Percentiles rank a stretch among this genome's conserved stretches.
Evolutionary conservation across 176 grass and related monocot genomes (phyloP).

Genomic region (Microstegium vimineum): DNA sequence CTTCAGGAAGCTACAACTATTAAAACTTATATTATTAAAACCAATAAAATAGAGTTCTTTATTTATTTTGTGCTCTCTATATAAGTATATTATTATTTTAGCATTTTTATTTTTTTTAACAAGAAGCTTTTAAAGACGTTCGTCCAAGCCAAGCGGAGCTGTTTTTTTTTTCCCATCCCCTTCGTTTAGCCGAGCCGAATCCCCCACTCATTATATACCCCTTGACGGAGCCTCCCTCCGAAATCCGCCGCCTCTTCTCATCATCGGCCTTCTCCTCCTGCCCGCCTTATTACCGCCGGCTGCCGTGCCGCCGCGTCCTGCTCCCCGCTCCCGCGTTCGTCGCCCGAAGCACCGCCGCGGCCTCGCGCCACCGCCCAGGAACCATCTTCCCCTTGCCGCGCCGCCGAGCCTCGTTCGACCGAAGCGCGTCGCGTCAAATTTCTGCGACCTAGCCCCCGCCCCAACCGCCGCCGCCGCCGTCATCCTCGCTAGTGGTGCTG

Average conservation of each 20-base stretch:
- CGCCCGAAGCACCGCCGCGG: not conserved
- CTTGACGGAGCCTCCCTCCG: not conserved
- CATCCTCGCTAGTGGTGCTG: not conserved
- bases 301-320: not conserved
- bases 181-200: not conserved
- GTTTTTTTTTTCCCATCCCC: not conserved
- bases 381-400: not conserved
- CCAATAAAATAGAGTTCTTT: no score
- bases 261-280: not conserved
- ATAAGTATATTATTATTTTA: no score
- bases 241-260: not conserved
- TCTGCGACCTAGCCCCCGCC: not conserved
- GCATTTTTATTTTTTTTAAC: no score
- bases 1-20: no score
- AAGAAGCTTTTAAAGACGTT: not conserved
- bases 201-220: not conserved
- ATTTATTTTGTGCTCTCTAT: no score
- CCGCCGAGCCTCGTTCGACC: not conserved
- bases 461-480: not conserved
- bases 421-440: not conserved
- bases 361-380: not conserved
- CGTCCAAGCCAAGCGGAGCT: not conserved
- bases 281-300: not conserved
- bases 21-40: no score
- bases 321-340: not conserved